Evolutionary conservation across 2,329 filamentous ascomycete species (phyloP), one percentile per base, ranked within the genome.

Genomic region (Colletotrichum orchidophilum): DNA sequence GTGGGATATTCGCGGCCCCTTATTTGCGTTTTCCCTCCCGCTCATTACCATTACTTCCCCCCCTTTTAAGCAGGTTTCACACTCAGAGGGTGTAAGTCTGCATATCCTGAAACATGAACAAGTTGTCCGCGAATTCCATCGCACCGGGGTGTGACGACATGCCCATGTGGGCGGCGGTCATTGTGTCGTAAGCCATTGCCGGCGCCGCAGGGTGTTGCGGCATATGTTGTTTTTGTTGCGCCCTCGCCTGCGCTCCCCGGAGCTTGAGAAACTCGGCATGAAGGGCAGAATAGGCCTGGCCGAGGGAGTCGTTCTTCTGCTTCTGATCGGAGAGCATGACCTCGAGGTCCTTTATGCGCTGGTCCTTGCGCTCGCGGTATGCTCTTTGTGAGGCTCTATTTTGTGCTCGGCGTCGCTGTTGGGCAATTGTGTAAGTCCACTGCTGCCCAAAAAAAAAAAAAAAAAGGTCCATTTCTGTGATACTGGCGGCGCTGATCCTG

Each of bases 321-420:
- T 86, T 85, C 60, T 89, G 81, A 21, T 87, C 85, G 57, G 79
- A 80, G 35, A 92, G 85, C 75, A 89, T 85, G 42, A 83, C 77
- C 77, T 92, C 90, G 24, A 92, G 85, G 74, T 92, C 90, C 72
- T 87, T 87, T 75, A 91, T 91, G 72, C 90, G 87, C 77, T 91
- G 89, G 76, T 92, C 77, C 64, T 78, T 80, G 68, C 78, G 77
- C 69, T 79, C 76, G 31, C 78, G 75, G 69, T 80, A 80, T 27
- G 78, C 78, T 3, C 77, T 74, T 61, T 80, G 78, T 11, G 78
- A 80, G 60, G 78, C 77, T 62, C 78, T 73, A 73, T 80, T 80
- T 52, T 79, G 78, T 27, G 78, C 79, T 42, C 78, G 75, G 8
- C 79, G 77, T 27, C 78, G 75, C 78, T 79, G 69, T 33, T 27